Evolutionary conservation across 139 green algal species (phyloP), one percentile per base, ranked within the genome.

Genomic region (Chlamydomonas sp.): DNA sequence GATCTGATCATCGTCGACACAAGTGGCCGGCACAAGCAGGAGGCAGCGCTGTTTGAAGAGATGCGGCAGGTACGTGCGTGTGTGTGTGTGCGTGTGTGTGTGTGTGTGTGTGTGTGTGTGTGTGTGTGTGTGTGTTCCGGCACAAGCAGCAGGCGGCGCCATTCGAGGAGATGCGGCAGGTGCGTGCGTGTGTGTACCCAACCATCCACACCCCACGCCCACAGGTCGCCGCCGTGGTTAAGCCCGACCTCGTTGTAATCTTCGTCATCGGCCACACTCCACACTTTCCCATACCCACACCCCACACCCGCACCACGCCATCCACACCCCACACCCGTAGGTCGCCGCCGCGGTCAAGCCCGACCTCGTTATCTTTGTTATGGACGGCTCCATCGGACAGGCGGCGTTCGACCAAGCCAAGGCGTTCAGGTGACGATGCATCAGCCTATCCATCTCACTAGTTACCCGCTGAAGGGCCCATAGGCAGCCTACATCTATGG

Each of bases 1-100:
- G 93, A 99, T 77, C 72, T 99, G 4, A 97, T 99, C 76, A 98
- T 99, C 54, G 94, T 99, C 24, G 95, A 99, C 73, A 99, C 95
- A 33, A 89, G 70, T 13, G 95, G 95, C n/a, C 68, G 83, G 31
- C 94, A 99, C 82, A 97, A 96, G 85, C 95, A 99, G 84, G 88
- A 97, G 74, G 91, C 85, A 28, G 81, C 93, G 20, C 81, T 99
- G 73, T 99, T 99, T 84, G 95, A 99, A 86, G 95, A 99, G 81
- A 99, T 99, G 95, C 76, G 87, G 58, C 83, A 86, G 84, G 70
- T 73, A 59, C 1, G 50, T 29, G n/a, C n/a, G n/a, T n/a, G n/a
- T n/a, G n/a, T n/a, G n/a, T n/a, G n/a, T n/a, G n/a, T n/a, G n/a
- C n/a, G n/a, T n/a, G n/a, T n/a, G n/a, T n/a, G n/a, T n/a, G n/a